Evolutionary conservation across 148 eudicot species (phyloP), one percentile per base, ranked within the genome.

Genomic region (Cornus florida): DNA sequence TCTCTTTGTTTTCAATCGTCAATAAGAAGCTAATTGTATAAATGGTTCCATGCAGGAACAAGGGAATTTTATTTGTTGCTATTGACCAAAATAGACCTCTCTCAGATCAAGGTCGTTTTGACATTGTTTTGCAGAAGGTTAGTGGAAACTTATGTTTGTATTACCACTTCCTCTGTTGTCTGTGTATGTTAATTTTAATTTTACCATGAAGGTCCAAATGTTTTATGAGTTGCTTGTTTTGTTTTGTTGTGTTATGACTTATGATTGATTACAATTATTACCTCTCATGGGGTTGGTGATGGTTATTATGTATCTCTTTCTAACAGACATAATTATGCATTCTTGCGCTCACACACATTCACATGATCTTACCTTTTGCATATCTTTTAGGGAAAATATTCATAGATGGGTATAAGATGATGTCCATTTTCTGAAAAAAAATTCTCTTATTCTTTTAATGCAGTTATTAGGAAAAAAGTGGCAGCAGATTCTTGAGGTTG

Each of bases 71-170:
- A 22, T 96, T 96, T 82, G 94, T 92, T 79, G 90, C 98, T 73
- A 96, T 96, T 77, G 99, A 96, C 87, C 86, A 68, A 74, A 91
- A 75, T 76, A 90, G 84, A 77, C 87, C 99, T 28, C 94, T 96
- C 75, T 87, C 89, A 13, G 99, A 96, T 31, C 99, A 96, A 88
- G 99, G 99, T 81, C 97, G 98, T 78, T 96, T 96, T 80, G 97
- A 96, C 86, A 84, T 93, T 81, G 88, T 96, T 79, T 80, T 96
- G 81, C 99, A 96, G 70, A 96, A 96, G 98, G 99, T 93, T 82
- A 81, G 74, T 78, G 31, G 28, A 43, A 22, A n/a, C 60, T 14
- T 75, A 20, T 74, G 20, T 75, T 24, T 75, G 13, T 10, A 3
- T 66, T 1, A 14, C 69, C 50, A 12, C 39, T 16, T 4, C 20